Conservation (phyloP, 2,329 filamentous ascomycete species). For the Fusarium pilosicola region DNA sequence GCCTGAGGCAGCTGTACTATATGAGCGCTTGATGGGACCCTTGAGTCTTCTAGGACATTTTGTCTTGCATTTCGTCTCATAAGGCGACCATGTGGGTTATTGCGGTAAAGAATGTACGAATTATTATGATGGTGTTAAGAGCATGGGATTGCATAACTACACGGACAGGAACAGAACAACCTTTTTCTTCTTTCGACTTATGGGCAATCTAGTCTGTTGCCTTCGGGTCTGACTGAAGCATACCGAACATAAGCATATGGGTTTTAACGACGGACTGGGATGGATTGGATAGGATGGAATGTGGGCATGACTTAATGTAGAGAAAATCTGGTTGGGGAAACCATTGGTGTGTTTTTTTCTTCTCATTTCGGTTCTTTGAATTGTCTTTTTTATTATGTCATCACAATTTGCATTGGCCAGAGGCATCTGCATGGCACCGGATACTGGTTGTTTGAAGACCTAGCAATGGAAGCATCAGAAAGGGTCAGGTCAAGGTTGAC, state of each 20-base stretch:
- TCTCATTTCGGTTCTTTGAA: slow-evolving; percentile 30
- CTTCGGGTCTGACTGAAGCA: neutral
- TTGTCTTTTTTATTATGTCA: slow-evolving; percentile 36
- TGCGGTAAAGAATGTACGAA: slow-evolving; percentile 15
- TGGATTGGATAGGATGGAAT: slow-evolving; percentile 30
- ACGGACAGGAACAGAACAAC: slow-evolving; percentile 14
- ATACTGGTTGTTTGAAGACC: slow-evolving; percentile 7
- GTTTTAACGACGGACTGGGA: slow-evolving; percentile 30
- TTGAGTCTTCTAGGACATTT: slow-evolving; percentile 22
- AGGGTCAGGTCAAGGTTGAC: slow-evolving; percentile 19
- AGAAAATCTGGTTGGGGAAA: slow-evolving; percentile 31
- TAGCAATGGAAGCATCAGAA: slow-evolving; percentile 18
- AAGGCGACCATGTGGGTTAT: slow-evolving; percentile 5
- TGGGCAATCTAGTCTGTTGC: neutral
- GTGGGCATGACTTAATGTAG: slow-evolving; percentile 30
- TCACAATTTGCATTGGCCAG: slow-evolving; percentile 30
- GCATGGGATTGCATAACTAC: slow-evolving; percentile 12
- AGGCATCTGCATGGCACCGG: slow-evolving; percentile 29
- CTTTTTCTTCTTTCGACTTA: neutral
- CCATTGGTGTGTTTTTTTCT: slow-evolving; percentile 3
- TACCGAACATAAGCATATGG: slow-evolving; percentile 27
- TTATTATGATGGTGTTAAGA: slow-evolving; percentile 13
- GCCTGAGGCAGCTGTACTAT: slow-evolving; percentile 1
- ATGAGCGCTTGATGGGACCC: slow-evolving; percentile 24
- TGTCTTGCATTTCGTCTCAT: slow-evolving; percentile 9